Conservation (phyloP, 768 basidiomycete species). For the Daedalea quercina region DNA sequence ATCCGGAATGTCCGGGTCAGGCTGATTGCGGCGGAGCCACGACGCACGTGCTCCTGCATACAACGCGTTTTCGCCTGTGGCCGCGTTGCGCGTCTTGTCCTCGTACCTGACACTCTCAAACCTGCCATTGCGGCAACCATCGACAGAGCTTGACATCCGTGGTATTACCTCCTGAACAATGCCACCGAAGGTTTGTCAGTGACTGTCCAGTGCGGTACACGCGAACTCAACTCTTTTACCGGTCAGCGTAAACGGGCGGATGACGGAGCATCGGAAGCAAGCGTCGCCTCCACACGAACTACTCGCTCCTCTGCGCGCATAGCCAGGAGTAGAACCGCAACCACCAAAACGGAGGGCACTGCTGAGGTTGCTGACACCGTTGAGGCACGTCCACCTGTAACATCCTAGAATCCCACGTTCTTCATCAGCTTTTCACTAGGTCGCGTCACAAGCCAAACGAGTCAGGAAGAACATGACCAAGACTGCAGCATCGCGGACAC, state of each 20-base stretch:
- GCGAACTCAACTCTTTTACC: neutral
- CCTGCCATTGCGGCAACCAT: neutral
- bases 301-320: slow-evolving; percentile 19
- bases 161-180: slow-evolving; percentile 9
- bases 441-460: slow-evolving; percentile 15
- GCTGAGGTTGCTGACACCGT: neutral
- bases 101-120: neutral
- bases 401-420: neutral
- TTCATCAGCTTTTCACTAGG: slow-evolving; percentile 3
- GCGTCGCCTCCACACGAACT: neutral
- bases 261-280: slow-evolving; percentile 6
- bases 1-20: neutral
- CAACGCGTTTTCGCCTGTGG: neutral
- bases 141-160: neutral
- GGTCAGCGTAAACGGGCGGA: slow-evolving; percentile 51
- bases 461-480: slow-evolving; percentile 9
- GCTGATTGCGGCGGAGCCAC: neutral
- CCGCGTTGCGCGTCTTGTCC: neutral
- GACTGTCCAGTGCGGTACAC: neutral
- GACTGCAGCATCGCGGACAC: slow-evolving; percentile 5
- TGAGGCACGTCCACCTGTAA: slow-evolving; percentile 3
- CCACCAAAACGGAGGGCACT: neutral
- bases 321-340: neutral
- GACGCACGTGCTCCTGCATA: neutral
- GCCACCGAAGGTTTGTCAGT: slow-evolving; percentile 19